Evolutionary conservation across 2,329 filamentous ascomycete genomes (phyloP), one percentile per base, ranked within the genome.

Genomic region (Plectosphaerella sp.): DNA sequence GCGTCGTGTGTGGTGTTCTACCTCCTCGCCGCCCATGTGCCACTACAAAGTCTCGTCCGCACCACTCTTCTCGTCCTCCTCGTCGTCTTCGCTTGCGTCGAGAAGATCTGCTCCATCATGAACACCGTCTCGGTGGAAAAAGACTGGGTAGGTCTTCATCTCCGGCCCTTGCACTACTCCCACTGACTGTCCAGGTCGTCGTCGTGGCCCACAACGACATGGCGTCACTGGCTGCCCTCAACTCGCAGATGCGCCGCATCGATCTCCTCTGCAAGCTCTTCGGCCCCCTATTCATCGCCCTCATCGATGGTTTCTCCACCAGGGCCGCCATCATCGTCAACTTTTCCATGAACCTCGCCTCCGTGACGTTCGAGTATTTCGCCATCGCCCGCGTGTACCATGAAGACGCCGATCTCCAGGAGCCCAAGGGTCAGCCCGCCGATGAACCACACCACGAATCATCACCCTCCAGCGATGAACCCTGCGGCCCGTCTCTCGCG

Each of bases 41-140:
- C 42, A 9, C 39, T 55, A 3, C 49, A 56, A 7, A 9, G 12
- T 4, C 11, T 28, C n/a, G 25, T 24, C 1, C 48, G 48, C 6
- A 10, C 25, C 3, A 45, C 22, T 0, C 4, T 56, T 3, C 46
- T 56, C 5, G 48, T 28, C 3, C 11, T 55, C 15, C 45, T 52
- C 6, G 47, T 48, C 4, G 7, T 42, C 2, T 33, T 57, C 6
- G 54, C 54, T 3, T 88, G 86, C 52, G 61, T 86, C 1, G 88
- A 91, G 67, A 91, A 91, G 63, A 66, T 89, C 9, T 76, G 74
- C 14, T 76, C 83, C 1, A 75, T 85, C 6, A 75, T 83, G 64
- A 91, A 90, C 62, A 73, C 81, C 1, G 79, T 91, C 1, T 74
- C 87, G 0, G 77, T 91, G 0, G 88, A 91, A 64, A 73, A 83